Base-by-base conservation (phyloP, 805 yeast genomes). In the Kodamaea hsintzibuensis region DNA sequence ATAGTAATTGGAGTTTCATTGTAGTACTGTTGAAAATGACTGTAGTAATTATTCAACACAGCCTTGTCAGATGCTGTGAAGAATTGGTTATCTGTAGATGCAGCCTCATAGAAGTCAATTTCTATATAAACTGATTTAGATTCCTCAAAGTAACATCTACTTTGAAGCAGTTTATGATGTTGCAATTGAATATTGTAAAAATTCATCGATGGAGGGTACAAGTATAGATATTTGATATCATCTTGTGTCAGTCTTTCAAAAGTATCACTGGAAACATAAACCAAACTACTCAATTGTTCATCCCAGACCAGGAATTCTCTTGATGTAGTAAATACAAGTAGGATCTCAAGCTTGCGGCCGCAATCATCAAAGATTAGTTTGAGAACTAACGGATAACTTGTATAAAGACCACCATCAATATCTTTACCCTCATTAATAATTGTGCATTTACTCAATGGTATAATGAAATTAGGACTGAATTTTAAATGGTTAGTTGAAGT, bases 301-400 rank as follows among this genome's bases (percentile, higher is more conserved):
- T 54, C 51, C 88, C 88, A 84, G 0, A 70, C 52, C 0, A 54
- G 42, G 42, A 59, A 61, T 54, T 83, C 88, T 2, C 51, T 22
- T 3, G 55, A 50, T 42, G 68, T 62, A 0, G 67, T 55, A 12
- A 73, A 66, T 3, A 75, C 50, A 8, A 80, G 60, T 22, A 80
- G 58, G 1, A 83, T 44, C 62, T 84, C 89, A 61, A 70, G 78
- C 1, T 77, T 64, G 40, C 68, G 66, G 51, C 60, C 72, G 9
- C 68, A 60, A 39, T 73, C 57, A 60, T 82, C 86, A 66, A 82
- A 82, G 3, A 71, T 59, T 0, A 84, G 30, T 57, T 82, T 83
- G 47, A 82, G 66, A 8, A 65, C 55, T 46, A 62, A 55, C 0
- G 69, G 64, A 57, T 67, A 68, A 1, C 55, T 59, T 0, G 80